Conservation (phyloP, 257 asterid species). For the Primulina eburnea region DNA sequence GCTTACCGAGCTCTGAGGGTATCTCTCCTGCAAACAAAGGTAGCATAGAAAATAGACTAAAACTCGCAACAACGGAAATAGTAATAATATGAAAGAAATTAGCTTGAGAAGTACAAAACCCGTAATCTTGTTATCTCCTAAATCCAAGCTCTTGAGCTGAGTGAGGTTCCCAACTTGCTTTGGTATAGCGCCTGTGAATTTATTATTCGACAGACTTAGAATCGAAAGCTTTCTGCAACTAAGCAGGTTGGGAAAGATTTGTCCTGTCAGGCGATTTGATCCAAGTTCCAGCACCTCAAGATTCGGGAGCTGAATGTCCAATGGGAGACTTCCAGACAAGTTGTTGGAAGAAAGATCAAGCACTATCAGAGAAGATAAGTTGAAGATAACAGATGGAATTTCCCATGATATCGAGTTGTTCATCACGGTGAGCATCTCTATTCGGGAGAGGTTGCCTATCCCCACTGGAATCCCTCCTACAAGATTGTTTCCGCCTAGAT, state of each 20-base stretch:
- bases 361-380: not conserved
- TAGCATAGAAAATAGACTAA: no score
- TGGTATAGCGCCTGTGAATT: slow-evolving; percentile 27
- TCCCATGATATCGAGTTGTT: not conserved
- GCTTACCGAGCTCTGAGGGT: slow-evolving; percentile 22
- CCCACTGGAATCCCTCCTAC: not conserved
- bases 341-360: not conserved
- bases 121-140: no score
- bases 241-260: slow-evolving; percentile 19
- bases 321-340: slow-evolving; percentile 23
- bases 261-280: slow-evolving; percentile 22
- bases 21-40: slow-evolving; percentile 6
- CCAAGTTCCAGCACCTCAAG: slow-evolving; percentile 22
- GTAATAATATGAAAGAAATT: no score
- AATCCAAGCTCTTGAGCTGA: no score
- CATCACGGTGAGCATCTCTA: no score
- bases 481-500: not conserved
- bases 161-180: not conserved
- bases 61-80: no score
- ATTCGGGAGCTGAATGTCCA: slow-evolving; percentile 21
- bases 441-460: not conserved
- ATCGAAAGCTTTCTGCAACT: slow-evolving; percentile 19
- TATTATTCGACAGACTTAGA: slow-evolving; percentile 16
- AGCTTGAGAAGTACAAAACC: no score
- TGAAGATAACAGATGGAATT: not conserved